Evolutionary conservation across 495 filamentous ascomycete genomes (phyloP), one percentile per base, ranked within the genome.

Genomic region (Hypomontagnella submonticulosa): DNA sequence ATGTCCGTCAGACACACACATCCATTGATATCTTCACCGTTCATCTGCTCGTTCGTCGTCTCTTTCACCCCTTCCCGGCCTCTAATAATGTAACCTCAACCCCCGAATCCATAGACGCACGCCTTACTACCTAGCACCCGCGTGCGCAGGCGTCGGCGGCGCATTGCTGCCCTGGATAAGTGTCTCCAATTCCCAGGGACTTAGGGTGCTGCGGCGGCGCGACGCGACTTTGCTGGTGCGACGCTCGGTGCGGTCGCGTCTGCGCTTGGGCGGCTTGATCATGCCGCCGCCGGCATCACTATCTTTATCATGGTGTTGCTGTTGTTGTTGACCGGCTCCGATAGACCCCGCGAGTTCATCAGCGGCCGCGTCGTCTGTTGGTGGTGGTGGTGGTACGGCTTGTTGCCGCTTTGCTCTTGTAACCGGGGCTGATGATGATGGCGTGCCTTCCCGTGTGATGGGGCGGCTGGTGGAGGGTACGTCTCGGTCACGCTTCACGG

Each of bases 131-230:
- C 6, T 27, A 27, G 23, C 23, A 27, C 6, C 23, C 23, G 6
- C 23, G 3, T 27, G 23, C 3, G 23, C 2, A 27, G 23, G 23
- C 23, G 23, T 27, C 23, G 23, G 23, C 23, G 23, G 3, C 23
- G 43, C 34, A 30, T 50, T 61, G 1, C 79, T 61, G 1, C 79
- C 79, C 7, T 75, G 53, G 10, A 89, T 84, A 66, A 89, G 73
- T 43, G 86, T 85, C 53, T 89, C 87, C 44, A 92, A 67, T 66
- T 92, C 90, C 77, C 88, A 87, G n/a, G 83, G 86, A 18, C 86
- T 89, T 0, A 92, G 77, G 6, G 90, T 92, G 58, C 89, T 92
- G 41, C 89, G 76, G 67, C 90, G 77, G 50, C 90, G 79, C 44
- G 80, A 83, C 0, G 79, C 80, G 52, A 73, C 69, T 71, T 77